Evolutionary conservation across 1,284 basidiomycete genomes (phyloP), one percentile per base, ranked within the genome.

Genomic region (Pseudozyma flocculosa): DNA sequence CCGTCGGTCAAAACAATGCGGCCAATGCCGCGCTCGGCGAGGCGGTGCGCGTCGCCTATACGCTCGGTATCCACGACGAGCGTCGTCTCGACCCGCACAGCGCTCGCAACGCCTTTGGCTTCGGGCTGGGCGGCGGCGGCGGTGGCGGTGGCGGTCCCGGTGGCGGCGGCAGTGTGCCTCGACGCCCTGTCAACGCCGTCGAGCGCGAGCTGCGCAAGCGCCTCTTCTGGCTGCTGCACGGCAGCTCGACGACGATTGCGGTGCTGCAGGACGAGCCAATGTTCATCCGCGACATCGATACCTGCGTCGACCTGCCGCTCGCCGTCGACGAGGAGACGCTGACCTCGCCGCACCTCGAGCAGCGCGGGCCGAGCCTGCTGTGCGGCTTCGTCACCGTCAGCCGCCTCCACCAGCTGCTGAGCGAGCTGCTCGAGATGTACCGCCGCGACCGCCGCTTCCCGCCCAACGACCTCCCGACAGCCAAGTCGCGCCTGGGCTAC

Each of bases 11-110:
- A 22, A 55, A 32, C 45, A 66, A 62, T 18, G 68, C 68, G 2
- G 66, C 59, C 42, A 71, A 71, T 24, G 65, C 68, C 0, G 54
- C 63, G 11, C 62, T 69, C 4, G 68, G 66, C 3, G 68, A 71
- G 36, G 61, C 66, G 1, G 53, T 71, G 21, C 50, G 66, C 2
- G 55, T 62, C 17, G 61, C 65, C 1, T 66, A 48, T 13, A 60
- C 66, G 32, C 47, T 71, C 4, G 54, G 58, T 2, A 22, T 71
- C 40, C 54, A 68, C 40, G 68, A 71, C 42, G 63, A 70, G 51
- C 48, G 50, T 5, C 49, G 45, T 40, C 51, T 53, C 48, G 46
- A 59, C 24, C 22, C 50, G 5, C 39, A 43, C 15, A 43, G 32
- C 15, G 52, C 52, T 22, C 48, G 53, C 0, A 43, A 42, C 8